Evolutionary conservation across 2,329 filamentous ascomycete species (phyloP), one percentile per base, ranked within the genome.

Genomic region (Pseudofabraea citricarpa): DNA sequence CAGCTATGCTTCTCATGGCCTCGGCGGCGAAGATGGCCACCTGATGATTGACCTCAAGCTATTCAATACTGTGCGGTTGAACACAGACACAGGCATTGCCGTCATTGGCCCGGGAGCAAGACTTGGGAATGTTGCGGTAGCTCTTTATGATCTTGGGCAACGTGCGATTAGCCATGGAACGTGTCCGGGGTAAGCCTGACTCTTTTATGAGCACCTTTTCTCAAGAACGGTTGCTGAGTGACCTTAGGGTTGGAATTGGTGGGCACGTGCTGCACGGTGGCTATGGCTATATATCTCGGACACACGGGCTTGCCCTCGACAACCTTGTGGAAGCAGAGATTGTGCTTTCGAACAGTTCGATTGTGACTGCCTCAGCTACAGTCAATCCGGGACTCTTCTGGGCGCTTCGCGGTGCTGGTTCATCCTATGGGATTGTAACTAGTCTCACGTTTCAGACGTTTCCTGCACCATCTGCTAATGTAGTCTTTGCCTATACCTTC

Each of bases 281-380:
- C 3, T 72, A 63, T 46, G 70, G 70, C 2, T 57, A 63, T 36
- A 56, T 58, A 9, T 70, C 67, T 3, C 65, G 75, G 4, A 61
- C 67, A 22, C 76, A 72, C 68, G 75, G 75, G 15, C 58, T 72
- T 2, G 64, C 73, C 2, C 61, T 77, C 36, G 75, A 79, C 46
- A 67, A 69, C 19, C 64, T 79, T 16, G 53, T 69, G 8, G 68
- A 59, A n/a, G 58, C 73, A 3, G 66, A 71, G 22, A 70, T 76
- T 1, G 68, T 77, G 1, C 60, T 72, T 15, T 59, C 60, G 7
- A 56, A 58, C 12, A 62, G 60, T 9, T 50, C 52, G 1, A 31
- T 59, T 4, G 36, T 64, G 6, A 44, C 56, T 26, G 51, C 56
- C 16, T 56, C 52, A 2, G 29, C 50, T 22, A 53, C 52, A 7